Evolutionary conservation across 2,329 filamentous ascomycete species (phyloP), one percentile per base, ranked within the genome.

Genomic region (Bipolaris oryzae): DNA sequence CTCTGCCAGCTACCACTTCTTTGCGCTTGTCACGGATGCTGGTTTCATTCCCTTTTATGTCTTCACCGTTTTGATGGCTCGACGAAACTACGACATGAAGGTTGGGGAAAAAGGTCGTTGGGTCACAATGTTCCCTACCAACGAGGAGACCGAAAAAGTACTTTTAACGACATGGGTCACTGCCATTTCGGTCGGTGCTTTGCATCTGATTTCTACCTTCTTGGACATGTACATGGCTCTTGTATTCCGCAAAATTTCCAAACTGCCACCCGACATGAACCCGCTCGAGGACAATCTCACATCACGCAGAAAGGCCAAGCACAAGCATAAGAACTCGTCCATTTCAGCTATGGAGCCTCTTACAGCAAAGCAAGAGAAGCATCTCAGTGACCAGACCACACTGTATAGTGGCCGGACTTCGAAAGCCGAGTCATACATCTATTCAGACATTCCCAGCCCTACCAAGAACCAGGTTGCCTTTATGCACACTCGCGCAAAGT

Each of bases 241-340:
- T 50, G 85, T 89, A 65, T 98, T 97, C 85, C 86, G 88, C 38
- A 89, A 90, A 70, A 97, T 98, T 68, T 82, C 87, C 5, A 81
- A 83, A 18, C 84, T 97, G 74, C 94, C 94, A 5, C 93, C 94
- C 0, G 94, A 98, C 71, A 92, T 96, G 90, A 98, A 98, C 73
- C 94, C 94, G 1, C 82, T 98, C 13, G 93, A 97, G 73, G 87
- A 90, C 63, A 88, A 94, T 68, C 79, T 96, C 55, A 97, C 92
- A 1, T 87, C 91, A 10, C 85, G 88, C 21, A 68, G 79, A 77
- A 55, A 81, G 78, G 71, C 75, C 63, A 76, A 80, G 67, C 92
- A 96, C 77, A 93, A 92, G 80, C 86, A 89, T 70, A 93, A 90
- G 72, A 86, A 85, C 64, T 85, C 83, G 0, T 82, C 85, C 15